Conservation (phyloP, 2,329 filamentous ascomycete species). For the Aspergillus eucalypticola region DNA sequence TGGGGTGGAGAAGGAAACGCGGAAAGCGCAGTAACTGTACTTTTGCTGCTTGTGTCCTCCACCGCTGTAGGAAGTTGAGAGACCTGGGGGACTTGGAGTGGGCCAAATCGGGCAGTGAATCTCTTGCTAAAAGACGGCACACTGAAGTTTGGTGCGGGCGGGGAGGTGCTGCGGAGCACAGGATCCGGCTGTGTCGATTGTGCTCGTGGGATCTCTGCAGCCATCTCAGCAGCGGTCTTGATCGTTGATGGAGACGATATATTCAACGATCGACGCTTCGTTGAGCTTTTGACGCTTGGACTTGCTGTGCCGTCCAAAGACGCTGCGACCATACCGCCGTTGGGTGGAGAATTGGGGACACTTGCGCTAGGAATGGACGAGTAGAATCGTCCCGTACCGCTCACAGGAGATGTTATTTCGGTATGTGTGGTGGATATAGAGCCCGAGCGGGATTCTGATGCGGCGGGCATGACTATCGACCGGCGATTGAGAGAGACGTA, state of each 20-base stretch:
- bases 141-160: constrained; percentile 44
- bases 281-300: constrained; percentile 26
- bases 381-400: constrained; percentile 19
- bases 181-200: constrained; percentile 29
- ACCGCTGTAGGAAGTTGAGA: constrained; percentile 20
- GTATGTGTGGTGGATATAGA: constrained; percentile 32
- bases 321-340: constrained; percentile 14
- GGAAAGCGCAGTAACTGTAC: constrained; percentile 20
- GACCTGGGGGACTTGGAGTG: constrained; percentile 14
- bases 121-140: constrained; percentile 44
- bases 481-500: constrained; percentile 33
- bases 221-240: constrained; percentile 18
- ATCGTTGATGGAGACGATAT: constrained; percentile 15
- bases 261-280: constrained; percentile 31
- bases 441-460: constrained; percentile 29
- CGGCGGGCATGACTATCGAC: constrained; percentile 23
- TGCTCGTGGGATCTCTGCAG: constrained; percentile 19
- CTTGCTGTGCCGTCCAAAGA: constrained; percentile 19
- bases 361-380: constrained; percentile 19
- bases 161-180: constrained; percentile 32
- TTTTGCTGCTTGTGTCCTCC: constrained; percentile 17
- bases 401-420: constrained; percentile 21
- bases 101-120: constrained; percentile 29
- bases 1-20: constrained; percentile 34
- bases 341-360: constrained; percentile 21